phyloP scores from a whole-genome alignment of 371 early-diverging fungal species.

The Batkoa obscura region DNA sequence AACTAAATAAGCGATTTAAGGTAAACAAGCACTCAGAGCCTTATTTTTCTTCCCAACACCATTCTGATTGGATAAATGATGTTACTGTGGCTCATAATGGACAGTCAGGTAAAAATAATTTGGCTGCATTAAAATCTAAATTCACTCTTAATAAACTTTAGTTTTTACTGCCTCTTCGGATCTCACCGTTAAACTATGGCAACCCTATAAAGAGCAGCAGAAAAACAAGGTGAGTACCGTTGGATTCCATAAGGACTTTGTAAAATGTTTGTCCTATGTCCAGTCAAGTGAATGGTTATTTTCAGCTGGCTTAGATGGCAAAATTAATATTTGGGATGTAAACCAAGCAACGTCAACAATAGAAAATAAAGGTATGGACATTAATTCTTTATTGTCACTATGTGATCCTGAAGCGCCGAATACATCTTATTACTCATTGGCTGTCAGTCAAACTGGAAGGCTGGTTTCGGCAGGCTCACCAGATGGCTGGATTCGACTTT shows the following conservation, averaged over 20 bases:
- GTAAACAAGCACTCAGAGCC: conserved; percentile 24
- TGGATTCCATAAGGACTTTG: conserved; percentile 75
- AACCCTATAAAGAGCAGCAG: conserved; percentile 23
- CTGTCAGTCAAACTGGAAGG: conserved; percentile 43
- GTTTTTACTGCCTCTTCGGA: conserved; percentile 86
- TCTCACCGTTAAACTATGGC: conserved; percentile 70
- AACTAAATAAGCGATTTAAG: not conserved
- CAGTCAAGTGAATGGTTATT: conserved; percentile 56
- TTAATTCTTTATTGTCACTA: not conserved
- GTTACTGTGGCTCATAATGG: conserved; percentile 49
- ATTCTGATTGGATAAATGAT: conserved; percentile 94
- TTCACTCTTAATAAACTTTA: conserved; percentile 6
- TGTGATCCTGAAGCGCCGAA: conserved; percentile 19
- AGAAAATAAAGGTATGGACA: not conserved
- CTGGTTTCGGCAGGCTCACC: conserved; percentile 70
- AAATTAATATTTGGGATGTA: conserved; percentile 79
- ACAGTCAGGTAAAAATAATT: not conserved
- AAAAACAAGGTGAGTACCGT: conserved; percentile 26
- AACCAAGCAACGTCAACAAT: conserved; percentile 20
- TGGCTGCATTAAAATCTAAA: too few species aligned
- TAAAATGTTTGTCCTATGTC: conserved; percentile 58
- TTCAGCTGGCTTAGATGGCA: conserved; percentile 82
- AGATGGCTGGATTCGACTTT: conserved; percentile 69
- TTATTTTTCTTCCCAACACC: conserved; percentile 49
- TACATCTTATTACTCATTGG: conserved; percentile 57